Evolutionary conservation across 805 yeast genomes (phyloP), one percentile per base, ranked within the genome.

Genomic region (Vanderwaltozyma yarrowii): DNA sequence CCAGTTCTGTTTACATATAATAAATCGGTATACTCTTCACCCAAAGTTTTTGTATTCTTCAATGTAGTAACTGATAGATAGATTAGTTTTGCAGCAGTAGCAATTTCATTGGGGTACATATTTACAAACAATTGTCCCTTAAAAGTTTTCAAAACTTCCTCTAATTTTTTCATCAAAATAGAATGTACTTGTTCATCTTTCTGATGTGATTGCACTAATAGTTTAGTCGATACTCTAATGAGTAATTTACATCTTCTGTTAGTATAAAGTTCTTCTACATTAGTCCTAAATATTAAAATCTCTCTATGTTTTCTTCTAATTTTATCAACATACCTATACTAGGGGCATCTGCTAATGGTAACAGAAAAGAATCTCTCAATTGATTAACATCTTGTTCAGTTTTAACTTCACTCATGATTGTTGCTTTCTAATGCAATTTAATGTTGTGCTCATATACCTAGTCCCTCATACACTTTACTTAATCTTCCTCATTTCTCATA

Each of bases 1-100:
- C 86, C 84, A 26, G 58, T 56, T 36, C 73, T 62, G 29, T 63
- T 65, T 6, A 81, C 85, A 51, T 82, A 80, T 7, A 76, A 60
- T 38, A 85, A 61, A 57, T 89, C 95, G 12, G 87, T 87, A 59
- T 89, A 89, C 60, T 89, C 96, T 55, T 89, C 97, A 1, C 98
- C 98, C 20, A 92, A 62, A 0, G 97, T 89, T 38, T 89, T 69
- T 2, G 83, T 73, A 0, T 89, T 89, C 5, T 74, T 41, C 12
- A 81, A 61, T 0, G 96, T 88, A 0, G 96, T 89, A 17, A 84
- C 61, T 2, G 70, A 58, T n/a, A 85, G 64, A 53, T 89, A 89
- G 0, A 79, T 32, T 1, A 78, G 56, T 37, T 78, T 77, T 9
- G 81, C 73, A 2, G 66, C 54, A 0, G 75, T 69, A 0, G 78